Percentiles rank a stretch among this genome's conserved stretches.
Conservation (phyloP, 2,329 filamentous ascomycete genomes). For the Arthroderma sp. region DNA sequence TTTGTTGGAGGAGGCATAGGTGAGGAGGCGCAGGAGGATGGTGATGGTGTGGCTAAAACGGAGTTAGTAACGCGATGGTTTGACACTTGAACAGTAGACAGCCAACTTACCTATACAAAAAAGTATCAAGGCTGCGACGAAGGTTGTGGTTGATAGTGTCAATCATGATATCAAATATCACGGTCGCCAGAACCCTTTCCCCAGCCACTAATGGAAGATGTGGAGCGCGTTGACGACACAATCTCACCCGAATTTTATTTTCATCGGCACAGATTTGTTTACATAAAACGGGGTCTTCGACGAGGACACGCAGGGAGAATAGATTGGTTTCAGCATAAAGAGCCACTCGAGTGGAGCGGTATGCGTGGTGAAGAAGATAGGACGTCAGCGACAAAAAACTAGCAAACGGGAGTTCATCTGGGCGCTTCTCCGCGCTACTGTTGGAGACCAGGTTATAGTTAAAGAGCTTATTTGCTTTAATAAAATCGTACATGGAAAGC, state of each 20-base stretch:
- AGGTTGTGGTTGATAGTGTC: constrained; percentile 93
- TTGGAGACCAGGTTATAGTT: constrained; percentile 64
- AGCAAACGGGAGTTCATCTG: constrained; percentile 59
- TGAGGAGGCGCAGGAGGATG: constrained; percentile 69
- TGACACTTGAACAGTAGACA: background rate
- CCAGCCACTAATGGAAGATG: constrained; percentile 62
- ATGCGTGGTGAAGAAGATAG: constrained; percentile 85
- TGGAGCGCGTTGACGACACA: constrained; percentile 81
- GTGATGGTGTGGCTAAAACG: constrained; percentile 52
- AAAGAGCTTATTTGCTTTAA: constrained; percentile 89
- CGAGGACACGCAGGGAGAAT: constrained; percentile 69
- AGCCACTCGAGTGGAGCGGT: constrained; percentile 63
- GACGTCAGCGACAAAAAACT: constrained; percentile 79
- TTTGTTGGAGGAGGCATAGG: constrained; percentile 68
- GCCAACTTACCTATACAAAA: constrained; percentile 54
- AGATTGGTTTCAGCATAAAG: constrained; percentile 77
- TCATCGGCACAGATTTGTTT: constrained; percentile 76
- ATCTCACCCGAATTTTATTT: constrained; percentile 56
- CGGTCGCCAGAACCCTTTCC: constrained; percentile 60
- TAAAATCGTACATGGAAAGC: constrained; percentile 82
- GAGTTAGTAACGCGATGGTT: constrained; percentile 1
- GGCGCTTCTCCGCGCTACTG: constrained; percentile 45
- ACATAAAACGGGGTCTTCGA: constrained; percentile 71
- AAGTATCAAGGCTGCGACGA: constrained; percentile 67
- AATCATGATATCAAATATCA: constrained; percentile 72